Percentiles rank a stretch among this genome's conserved stretches.
phyloP scores from a whole-genome alignment of 1,139 yeast species.

The Scheffersomyces stambukii region DNA sequence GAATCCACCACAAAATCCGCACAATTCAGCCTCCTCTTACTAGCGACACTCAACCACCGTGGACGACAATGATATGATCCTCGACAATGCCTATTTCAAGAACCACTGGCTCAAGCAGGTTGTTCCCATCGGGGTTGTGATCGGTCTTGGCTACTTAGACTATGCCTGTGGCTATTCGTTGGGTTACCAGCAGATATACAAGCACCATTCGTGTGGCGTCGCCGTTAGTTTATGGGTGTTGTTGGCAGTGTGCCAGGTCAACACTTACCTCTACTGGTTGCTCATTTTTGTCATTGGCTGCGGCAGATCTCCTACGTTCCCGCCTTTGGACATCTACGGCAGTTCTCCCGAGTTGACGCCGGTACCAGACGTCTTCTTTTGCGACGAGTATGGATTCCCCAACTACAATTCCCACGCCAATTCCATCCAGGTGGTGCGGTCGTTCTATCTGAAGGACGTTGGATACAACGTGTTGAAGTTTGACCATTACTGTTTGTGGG shows the following conservation, averaged over 20 bases:
- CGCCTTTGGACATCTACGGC: conserved; percentile 24
- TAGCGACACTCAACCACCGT: no score
- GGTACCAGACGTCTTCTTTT: conserved; percentile 49
- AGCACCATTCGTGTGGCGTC: conserved; percentile 24
- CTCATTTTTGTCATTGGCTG: conserved; percentile 28
- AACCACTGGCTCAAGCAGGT: conserved; percentile 7
- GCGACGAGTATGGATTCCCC: conserved; percentile 61
- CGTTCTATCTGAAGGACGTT: conserved; percentile 50
- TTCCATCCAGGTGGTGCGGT: conserved; percentile 49
- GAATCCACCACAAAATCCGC: no score
- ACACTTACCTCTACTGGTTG: conserved; percentile 29
- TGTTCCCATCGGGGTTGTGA: conserved; percentile 21
- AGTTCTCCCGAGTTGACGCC: conserved; percentile 11
- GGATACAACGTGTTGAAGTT: conserved; percentile 49
- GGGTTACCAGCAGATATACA: conserved; percentile 34
- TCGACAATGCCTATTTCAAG: conserved; percentile 1
- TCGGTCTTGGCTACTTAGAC: conserved; percentile 27
- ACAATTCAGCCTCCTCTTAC: no score
- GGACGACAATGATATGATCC: conserved; percentile 6
- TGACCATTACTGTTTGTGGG: conserved; percentile 67
- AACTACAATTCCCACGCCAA: conserved; percentile 54
- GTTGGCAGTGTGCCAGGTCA: conserved; percentile 20
- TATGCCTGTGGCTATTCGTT: conserved; percentile 31
- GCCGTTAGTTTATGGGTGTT: conserved; percentile 32
- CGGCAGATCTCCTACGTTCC: conserved; percentile 23